A percentile compares a stretch with the other conserved stretches of the same genome.
Evolutionary conservation across 129 eudicot species (phyloP).

Genomic region (Tagetes patula): DNA sequence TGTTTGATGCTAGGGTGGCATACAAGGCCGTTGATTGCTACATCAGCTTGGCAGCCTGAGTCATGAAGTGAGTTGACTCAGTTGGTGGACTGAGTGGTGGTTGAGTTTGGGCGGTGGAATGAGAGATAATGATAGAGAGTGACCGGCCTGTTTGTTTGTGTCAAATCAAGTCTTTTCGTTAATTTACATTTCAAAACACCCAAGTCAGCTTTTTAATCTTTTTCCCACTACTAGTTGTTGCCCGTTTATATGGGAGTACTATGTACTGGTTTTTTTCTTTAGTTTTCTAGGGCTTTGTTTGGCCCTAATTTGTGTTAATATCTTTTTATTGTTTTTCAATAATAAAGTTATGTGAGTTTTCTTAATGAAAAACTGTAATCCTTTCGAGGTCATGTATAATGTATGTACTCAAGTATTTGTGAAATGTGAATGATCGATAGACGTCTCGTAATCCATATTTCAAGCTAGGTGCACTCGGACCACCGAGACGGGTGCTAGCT

Average conservation of each 20-base stretch:
- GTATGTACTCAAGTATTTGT: not conserved
- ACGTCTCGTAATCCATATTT: no score
- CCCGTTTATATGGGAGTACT: constrained; percentile 19
- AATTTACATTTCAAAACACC: constrained; percentile 31
- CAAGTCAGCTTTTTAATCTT: constrained; percentile 36
- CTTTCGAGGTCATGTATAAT: not conserved
- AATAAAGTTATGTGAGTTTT: constrained; percentile 5
- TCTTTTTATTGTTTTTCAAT: constrained; percentile 16
- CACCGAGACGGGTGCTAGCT: no score
- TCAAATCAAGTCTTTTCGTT: constrained; percentile 51
- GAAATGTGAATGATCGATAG: no score
- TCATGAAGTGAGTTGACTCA: constrained; percentile 33
- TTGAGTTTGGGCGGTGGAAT: constrained; percentile 32
- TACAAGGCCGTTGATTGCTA: constrained; percentile 78
- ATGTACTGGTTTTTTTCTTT: constrained; percentile 21
- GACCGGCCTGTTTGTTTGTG: constrained; percentile 34
- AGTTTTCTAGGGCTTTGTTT: not conserved
- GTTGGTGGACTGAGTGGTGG: not conserved
- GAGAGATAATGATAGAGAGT: constrained; percentile 39
- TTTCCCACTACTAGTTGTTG: constrained; percentile 38
- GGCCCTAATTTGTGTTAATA: constrained; percentile 32
- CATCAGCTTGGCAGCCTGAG: constrained; percentile 78
- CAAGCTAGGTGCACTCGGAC: no score
- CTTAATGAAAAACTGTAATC: not conserved
- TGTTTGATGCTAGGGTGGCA: constrained; percentile 91